phyloP scores from a whole-genome alignment of 352 stramenopile genomes.

The Pythium folliculosum region DNA sequence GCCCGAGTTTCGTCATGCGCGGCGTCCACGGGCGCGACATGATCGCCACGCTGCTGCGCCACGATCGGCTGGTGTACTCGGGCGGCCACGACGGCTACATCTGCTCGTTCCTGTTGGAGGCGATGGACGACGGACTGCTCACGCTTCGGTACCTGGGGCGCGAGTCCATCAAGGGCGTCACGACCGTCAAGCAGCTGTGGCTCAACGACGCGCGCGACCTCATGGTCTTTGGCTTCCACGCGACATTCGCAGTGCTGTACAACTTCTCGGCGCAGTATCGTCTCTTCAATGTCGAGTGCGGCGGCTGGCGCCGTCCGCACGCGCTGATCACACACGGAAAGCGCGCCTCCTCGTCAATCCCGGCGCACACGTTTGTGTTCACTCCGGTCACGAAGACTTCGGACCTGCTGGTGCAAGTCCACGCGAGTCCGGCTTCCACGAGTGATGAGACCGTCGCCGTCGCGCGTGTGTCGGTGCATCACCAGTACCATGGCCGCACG shows the following conservation, averaged over 20 bases:
- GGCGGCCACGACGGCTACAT: conserved; percentile 86
- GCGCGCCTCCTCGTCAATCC: conserved; percentile 29
- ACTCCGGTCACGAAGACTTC: conserved; percentile 53
- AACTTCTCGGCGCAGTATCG: conserved; percentile 77
- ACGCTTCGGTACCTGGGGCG: conserved; percentile 44
- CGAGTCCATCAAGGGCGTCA: conserved; percentile 76
- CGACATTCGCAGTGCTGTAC: conserved; percentile 67
- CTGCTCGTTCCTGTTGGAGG: conserved; percentile 49
- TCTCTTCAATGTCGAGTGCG: conserved; percentile 74
- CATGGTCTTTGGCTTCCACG: conserved; percentile 84
- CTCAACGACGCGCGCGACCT: conserved; percentile 45
- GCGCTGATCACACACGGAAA: conserved; percentile 35
- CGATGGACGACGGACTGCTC: conserved; percentile 32
- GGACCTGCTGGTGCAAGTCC: conserved; percentile 63
- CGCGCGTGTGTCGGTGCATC: conserved; percentile 50
- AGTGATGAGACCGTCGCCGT: conserved; percentile 17
- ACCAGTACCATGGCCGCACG: conserved; percentile 76
- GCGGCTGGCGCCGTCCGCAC: conserved; percentile 83
- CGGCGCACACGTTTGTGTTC: conserved; percentile 70
- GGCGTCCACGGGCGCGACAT: conserved; percentile 67
- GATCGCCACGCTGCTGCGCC: conserved; percentile 58
- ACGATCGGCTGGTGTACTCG: conserved; percentile 42
- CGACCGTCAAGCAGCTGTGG: conserved; percentile 73
- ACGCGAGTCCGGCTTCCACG: conserved; percentile 46
- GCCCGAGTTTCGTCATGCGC: conserved; percentile 43